phyloP scores from a whole-genome alignment of 768 basidiomycete species.

The Naematelia aurantialba region DNA sequence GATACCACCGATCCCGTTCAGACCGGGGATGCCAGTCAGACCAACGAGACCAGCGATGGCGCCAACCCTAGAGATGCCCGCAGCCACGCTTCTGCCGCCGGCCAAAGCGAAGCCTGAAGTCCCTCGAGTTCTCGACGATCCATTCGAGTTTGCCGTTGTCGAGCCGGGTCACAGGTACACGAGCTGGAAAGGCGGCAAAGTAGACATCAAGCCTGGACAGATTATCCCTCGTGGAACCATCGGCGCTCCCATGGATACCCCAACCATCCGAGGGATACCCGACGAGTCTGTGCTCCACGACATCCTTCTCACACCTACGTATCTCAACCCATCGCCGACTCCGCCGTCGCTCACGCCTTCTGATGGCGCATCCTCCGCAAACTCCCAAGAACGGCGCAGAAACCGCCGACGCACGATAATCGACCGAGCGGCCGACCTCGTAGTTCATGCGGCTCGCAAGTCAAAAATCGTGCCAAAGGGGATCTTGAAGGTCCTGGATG shows the following conservation, averaged over 20 bases:
- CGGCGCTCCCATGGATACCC: neutral
- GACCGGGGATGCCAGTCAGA: neutral
- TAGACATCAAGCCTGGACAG: conserved; percentile 38
- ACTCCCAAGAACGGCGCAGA: neutral
- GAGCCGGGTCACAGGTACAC: conserved; percentile 41
- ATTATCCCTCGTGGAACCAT: conserved; percentile 18
- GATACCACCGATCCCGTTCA: neutral
- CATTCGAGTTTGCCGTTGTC: conserved; percentile 32
- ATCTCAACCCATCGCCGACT: conserved; percentile 23
- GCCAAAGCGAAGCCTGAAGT: conserved; percentile 5
- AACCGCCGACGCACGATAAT: conserved; percentile 22
- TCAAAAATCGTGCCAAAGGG: conserved; percentile 20
- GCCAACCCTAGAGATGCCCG: conserved; percentile 7
- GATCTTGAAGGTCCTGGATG: conserved; percentile 13
- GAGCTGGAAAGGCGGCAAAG: conserved; percentile 41
- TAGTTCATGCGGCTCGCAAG: conserved; percentile 13
- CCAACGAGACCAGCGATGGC: neutral
- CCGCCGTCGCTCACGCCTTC: neutral
- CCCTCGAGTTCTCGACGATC: conserved; percentile 22
- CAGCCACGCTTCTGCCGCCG: conserved; percentile 1
- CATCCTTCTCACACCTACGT: conserved; percentile 39
- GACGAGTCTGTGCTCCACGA: conserved; percentile 43
- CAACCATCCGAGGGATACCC: conserved; percentile 7
- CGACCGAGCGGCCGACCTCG: conserved; percentile 14
- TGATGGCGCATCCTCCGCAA: neutral